phyloP scores from a whole-genome alignment of 768 basidiomycete genomes.

The Pluteus cervinus region DNA sequence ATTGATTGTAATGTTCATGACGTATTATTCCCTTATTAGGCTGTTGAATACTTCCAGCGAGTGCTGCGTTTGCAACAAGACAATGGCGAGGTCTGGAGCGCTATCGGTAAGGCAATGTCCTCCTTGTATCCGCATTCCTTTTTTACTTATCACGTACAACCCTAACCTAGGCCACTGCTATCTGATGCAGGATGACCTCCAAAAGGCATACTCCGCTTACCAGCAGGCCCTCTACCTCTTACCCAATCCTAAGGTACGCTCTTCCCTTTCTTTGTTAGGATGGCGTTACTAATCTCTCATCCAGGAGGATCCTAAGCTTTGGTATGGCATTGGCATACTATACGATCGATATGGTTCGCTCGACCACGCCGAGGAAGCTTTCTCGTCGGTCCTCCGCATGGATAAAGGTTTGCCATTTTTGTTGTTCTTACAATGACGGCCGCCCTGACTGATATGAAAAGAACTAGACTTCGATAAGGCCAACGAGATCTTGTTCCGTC shows the following conservation, averaged over 20 bases:
- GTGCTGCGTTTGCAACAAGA: constrained; percentile 87
- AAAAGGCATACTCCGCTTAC: constrained; percentile 97
- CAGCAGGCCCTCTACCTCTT: constrained; percentile 96
- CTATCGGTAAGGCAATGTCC: constrained; percentile 57
- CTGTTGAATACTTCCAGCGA: constrained; percentile 94
- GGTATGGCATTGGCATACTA: constrained; percentile 99
- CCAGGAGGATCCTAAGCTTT: constrained; percentile 93
- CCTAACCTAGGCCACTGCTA: constrained; percentile 78
- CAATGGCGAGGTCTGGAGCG: constrained; percentile 98
- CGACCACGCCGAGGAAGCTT: constrained; percentile 99
- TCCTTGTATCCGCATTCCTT: constrained; percentile 11
- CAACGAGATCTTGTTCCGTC: constrained; percentile 95
- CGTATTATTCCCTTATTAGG: constrained; percentile 48
- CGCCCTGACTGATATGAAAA: constrained; percentile 24
- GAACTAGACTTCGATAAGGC: constrained; percentile 93
- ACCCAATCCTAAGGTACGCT: constrained; percentile 83
- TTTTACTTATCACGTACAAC: constrained; percentile 9
- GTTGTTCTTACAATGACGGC: constrained; percentile 7
- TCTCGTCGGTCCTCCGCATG: constrained; percentile 93
- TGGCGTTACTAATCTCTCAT: constrained; percentile 9
- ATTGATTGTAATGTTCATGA: constrained; percentile 26
- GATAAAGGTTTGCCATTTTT: constrained; percentile 73
- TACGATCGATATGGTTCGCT: constrained; percentile 98
- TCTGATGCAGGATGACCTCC: constrained; percentile 98
- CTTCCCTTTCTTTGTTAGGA: constrained; percentile 7